A percentile compares a stretch with the other conserved stretches of the same genome.
These are phyloP conservation scores for Thermoascus crustaceus DNA, from an alignment of 2,329 filamentous ascomycete genomes.

Conservation along the genomic window DNA sequence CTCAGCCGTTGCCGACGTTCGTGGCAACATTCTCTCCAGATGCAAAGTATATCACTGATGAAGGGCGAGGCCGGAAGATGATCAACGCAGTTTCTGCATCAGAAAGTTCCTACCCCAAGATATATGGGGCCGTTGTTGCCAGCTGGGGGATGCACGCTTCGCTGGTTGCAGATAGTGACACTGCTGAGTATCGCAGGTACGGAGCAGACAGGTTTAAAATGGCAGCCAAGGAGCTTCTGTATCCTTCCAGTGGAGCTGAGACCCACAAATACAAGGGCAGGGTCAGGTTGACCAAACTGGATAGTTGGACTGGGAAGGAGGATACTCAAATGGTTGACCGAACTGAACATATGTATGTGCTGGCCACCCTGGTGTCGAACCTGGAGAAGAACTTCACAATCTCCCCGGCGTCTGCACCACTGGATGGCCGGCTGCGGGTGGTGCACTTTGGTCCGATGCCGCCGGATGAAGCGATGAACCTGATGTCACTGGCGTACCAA, in stretches of 20 bases:
- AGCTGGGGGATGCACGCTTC: slow-evolving; percentile 87
- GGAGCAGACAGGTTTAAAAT: slow-evolving; percentile 75
- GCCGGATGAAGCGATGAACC: slow-evolving; percentile 60
- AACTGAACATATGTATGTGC: slow-evolving; percentile 62
- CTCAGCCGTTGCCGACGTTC: slow-evolving; percentile 55
- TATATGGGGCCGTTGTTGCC: slow-evolving; percentile 72
- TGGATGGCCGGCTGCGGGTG: slow-evolving; percentile 63
- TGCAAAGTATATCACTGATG: slow-evolving; percentile 38
- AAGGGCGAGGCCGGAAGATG: slow-evolving; percentile 35
- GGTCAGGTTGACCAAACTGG: slow-evolving; percentile 37
- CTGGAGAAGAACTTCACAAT: slow-evolving; percentile 77
- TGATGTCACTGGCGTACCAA: slow-evolving; percentile 61
- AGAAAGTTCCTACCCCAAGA: slow-evolving; percentile 24
- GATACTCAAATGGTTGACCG: slow-evolving; percentile 28
- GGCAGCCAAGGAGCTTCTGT: slow-evolving; percentile 70
- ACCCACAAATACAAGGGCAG: slow-evolving; percentile 51
- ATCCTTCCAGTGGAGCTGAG: slow-evolving; percentile 42
- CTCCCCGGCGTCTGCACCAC: slow-evolving; percentile 60
- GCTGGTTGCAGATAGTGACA: slow-evolving; percentile 86
- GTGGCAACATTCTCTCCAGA: slow-evolving; percentile 53
- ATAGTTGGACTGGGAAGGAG: slow-evolving; percentile 11
- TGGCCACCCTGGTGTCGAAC: slow-evolving; percentile 69
- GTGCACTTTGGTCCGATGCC: slow-evolving; percentile 65
- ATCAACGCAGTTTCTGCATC: slow-evolving; percentile 10
- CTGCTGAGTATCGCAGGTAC: slow-evolving; percentile 66